Evolutionary conservation across 441 rosid species (phyloP).

Genomic region (Hura crepitans): DNA sequence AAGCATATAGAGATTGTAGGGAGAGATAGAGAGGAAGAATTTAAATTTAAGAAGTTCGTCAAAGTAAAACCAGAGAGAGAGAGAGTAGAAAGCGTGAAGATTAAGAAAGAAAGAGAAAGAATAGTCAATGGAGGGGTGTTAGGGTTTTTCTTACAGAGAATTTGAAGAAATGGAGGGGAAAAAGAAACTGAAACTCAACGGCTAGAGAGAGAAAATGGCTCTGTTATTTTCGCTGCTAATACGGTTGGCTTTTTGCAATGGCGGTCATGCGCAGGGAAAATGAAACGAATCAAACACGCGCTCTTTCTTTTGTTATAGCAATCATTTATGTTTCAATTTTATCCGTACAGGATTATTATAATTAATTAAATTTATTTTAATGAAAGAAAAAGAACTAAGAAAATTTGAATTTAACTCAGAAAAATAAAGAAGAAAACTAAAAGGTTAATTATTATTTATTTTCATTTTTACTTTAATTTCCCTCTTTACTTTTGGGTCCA

Average conservation of each 20-base stretch:
- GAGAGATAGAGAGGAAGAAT: slow-evolving; percentile 6
- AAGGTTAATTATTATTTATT: no score
- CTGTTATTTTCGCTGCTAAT: neutral
- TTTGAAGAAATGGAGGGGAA: slow-evolving; percentile 13
- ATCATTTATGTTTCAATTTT: neutral
- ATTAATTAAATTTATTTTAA: no score
- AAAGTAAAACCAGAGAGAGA: slow-evolving; percentile 12
- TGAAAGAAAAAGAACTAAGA: no score
- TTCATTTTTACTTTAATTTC: no score
- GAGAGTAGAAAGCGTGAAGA: neutral
- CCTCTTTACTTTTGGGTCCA: no score
- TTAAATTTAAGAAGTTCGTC: slow-evolving; percentile 15
- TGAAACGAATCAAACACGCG: no score
- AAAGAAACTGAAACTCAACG: slow-evolving; percentile 23
- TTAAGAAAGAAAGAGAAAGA: neutral
- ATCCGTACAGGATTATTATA: neutral
- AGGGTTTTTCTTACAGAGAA: neutral
- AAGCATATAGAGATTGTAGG: slow-evolving; percentile 27
- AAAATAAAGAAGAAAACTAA: no score
- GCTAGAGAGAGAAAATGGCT: slow-evolving; percentile 5
- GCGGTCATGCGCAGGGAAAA: no score
- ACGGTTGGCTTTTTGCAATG: neutral
- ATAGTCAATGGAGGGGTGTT: slow-evolving; percentile 9
- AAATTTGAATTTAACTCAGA: no score
- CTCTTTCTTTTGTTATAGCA: neutral